Percentiles rank a stretch among this genome's conserved stretches.
Conservation (phyloP, 1,284 basidiomycete genomes). For the Dichomitus squalens region DNA sequence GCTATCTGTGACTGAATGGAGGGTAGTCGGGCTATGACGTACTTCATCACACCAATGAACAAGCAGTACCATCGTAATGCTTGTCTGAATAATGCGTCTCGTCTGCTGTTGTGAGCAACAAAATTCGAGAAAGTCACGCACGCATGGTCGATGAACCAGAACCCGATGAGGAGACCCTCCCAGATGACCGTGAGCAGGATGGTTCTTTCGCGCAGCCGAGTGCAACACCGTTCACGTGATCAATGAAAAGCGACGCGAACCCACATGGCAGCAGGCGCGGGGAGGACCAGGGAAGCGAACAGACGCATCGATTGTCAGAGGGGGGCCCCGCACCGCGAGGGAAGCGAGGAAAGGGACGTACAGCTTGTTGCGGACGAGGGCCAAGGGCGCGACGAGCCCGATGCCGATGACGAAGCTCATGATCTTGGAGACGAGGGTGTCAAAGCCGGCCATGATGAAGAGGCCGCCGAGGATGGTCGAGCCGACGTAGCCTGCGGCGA, state of each 20-base stretch:
- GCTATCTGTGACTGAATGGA: too few species aligned
- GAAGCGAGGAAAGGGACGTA: slow-evolving; percentile 38
- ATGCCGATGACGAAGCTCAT: slow-evolving; percentile 80
- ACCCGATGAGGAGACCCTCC: slow-evolving; percentile 76
- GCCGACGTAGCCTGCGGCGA: slow-evolving; percentile 77
- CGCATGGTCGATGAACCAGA: slow-evolving; percentile 86
- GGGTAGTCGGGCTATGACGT: slow-evolving; percentile 30
- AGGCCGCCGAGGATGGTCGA: slow-evolving; percentile 79
- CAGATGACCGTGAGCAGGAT: slow-evolving; percentile 75
- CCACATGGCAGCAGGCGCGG: neutral
- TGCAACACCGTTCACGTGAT: neutral
- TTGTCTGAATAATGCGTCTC: slow-evolving; percentile 41
- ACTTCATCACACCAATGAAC: slow-evolving; percentile 85
- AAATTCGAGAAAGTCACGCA: slow-evolving; percentile 38
- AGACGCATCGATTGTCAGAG: neutral
- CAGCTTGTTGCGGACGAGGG: slow-evolving; percentile 83
- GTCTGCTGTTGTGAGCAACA: slow-evolving; percentile 4
- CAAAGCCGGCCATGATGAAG: slow-evolving; percentile 78
- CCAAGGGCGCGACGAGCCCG: slow-evolving; percentile 71
- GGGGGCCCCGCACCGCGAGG: neutral
- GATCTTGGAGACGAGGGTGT: slow-evolving; percentile 78
- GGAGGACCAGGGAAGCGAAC: neutral
- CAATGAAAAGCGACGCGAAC: slow-evolving; percentile 1
- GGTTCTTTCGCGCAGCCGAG: slow-evolving; percentile 50
- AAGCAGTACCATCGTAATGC: slow-evolving; percentile 81